These are phyloP conservation scores for Beta corolliflora DNA, from an alignment of 179 eudicot genomes.

Conservation along the genomic window DNA sequence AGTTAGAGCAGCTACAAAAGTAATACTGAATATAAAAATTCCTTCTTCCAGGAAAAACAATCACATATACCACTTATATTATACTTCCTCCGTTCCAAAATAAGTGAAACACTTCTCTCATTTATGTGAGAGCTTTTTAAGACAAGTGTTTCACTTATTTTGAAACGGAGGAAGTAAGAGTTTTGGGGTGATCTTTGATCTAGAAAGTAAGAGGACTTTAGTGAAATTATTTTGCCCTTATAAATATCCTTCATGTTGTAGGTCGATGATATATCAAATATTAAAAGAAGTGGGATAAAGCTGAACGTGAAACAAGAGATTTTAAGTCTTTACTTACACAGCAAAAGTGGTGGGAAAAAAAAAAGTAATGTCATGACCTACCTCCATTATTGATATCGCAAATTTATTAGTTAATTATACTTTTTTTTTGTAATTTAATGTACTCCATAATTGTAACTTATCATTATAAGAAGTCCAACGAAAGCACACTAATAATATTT, in stretches of 20 bases:
- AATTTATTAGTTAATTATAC: not conserved
- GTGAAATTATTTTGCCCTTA: too few relatives aligned
- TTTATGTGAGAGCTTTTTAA: too few relatives aligned
- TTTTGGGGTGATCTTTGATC: too few relatives aligned
- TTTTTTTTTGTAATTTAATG: not conserved
- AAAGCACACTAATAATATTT: constrained; percentile 8
- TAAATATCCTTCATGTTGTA: not conserved
- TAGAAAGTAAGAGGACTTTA: too few relatives aligned
- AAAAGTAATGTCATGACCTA: not conserved
- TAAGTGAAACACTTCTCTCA: too few relatives aligned
- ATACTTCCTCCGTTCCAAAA: too few relatives aligned
- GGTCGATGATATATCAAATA: not conserved
- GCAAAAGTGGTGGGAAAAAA: not conserved
- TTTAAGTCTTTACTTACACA: not conserved
- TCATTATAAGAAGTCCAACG: not conserved
- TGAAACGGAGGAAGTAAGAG: too few relatives aligned
- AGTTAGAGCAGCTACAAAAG: too few relatives aligned
- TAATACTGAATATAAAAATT: not conserved
- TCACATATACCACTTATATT: too few relatives aligned
- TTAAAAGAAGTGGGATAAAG: not conserved
- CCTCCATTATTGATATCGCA: constrained; percentile 23
- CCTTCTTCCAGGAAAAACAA: not conserved
- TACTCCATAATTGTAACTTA: not conserved
- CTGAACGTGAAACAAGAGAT: not conserved
- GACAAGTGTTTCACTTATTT: too few relatives aligned